phyloP scores from a whole-genome alignment of 768 basidiomycete genomes.

The Suillus clintonianus region DNA sequence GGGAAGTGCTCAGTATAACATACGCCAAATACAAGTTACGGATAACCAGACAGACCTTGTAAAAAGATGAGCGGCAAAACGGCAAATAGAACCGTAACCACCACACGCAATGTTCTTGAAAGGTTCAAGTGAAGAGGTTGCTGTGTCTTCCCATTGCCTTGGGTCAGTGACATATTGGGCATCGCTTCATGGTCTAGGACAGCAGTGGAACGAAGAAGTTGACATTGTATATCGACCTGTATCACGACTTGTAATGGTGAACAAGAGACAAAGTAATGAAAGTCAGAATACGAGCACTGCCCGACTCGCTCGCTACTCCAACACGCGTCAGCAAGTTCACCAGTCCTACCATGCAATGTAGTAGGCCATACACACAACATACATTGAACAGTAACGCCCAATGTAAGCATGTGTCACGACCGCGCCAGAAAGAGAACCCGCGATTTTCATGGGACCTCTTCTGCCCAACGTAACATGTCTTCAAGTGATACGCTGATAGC shows the following conservation, averaged over 20 bases:
- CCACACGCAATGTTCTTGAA: not conserved
- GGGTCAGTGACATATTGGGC: not conserved
- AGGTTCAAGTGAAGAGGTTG: not conserved
- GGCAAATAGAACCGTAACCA: not conserved
- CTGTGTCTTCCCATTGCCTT: not conserved
- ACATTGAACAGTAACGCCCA: not conserved
- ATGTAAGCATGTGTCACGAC: not conserved
- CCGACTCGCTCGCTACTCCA: not conserved
- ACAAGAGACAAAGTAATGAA: not conserved
- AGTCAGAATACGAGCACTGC: not conserved
- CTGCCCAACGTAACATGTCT: conserved; percentile 61
- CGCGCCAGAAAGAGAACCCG: not conserved
- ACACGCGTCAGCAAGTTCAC: not conserved
- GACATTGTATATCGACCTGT: not conserved
- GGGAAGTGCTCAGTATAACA: not conserved
- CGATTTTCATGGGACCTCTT: conserved; percentile 37
- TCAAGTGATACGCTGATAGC: conserved; percentile 18
- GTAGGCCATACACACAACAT: too few relatives aligned
- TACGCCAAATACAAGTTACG: not conserved
- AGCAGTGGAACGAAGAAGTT: not conserved
- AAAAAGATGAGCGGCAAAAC: not conserved
- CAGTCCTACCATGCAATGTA: not conserved
- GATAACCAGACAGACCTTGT: not conserved
- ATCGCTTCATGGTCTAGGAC: not conserved
- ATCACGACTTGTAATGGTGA: not conserved